Evolutionary conservation across 116 monocot genomes (phyloP).

Genomic region (Papilionanthe hybrid): DNA sequence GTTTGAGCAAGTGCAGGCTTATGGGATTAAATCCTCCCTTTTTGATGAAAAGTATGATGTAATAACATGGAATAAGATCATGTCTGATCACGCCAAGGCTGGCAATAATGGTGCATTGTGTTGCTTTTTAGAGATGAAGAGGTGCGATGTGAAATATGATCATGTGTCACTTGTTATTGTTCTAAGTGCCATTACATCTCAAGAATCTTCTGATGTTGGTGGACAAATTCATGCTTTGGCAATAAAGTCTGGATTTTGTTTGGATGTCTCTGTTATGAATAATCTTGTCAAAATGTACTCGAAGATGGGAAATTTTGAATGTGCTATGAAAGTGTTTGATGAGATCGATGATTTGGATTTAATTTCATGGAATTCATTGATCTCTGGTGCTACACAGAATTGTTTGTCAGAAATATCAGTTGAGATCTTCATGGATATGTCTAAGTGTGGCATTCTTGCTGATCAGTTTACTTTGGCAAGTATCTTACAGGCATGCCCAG

Average conservation of each 20-base stretch:
- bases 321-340: conserved; percentile 44
- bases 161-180: conserved; percentile 44
- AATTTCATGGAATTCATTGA: conserved; percentile 77
- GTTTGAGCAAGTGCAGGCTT: conserved; percentile 34
- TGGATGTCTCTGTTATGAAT: conserved; percentile 42
- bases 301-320: conserved; percentile 23
- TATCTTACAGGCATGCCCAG: conserved; percentile 36
- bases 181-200: conserved; percentile 25
- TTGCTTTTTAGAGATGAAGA: conserved; percentile 51
- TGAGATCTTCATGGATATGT: conserved; percentile 36
- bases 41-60: conserved; percentile 22
- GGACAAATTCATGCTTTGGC: conserved; percentile 36
- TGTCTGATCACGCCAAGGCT: conserved; percentile 32
- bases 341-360: conserved; percentile 44
- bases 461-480: conserved; percentile 61
- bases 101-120: conserved; percentile 20
- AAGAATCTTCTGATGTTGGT: conserved; percentile 25
- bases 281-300: conserved; percentile 49
- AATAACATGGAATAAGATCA: conserved; percentile 38
- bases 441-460: conserved; percentile 23
- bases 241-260: conserved; percentile 33
- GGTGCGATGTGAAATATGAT: conserved; percentile 31
- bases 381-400: conserved; percentile 34
- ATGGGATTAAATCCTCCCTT: conserved; percentile 37
- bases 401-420: conserved; percentile 27